phyloP scores from a whole-genome alignment of 1,139 yeast genomes.

The Nakaseomyces uthaithaninus region DNA sequence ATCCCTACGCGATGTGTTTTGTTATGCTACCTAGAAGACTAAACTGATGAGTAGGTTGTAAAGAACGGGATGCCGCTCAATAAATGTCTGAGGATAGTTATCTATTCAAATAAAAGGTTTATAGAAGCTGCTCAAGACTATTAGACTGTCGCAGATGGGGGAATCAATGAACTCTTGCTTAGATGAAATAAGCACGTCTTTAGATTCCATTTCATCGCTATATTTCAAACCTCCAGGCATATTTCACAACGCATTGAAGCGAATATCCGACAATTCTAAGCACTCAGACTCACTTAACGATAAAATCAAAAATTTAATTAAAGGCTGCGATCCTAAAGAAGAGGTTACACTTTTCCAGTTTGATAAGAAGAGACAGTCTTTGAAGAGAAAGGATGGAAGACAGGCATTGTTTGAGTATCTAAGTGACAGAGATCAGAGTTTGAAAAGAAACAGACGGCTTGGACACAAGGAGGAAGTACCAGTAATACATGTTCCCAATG shows the following conservation, averaged over 20 bases:
- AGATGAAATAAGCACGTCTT: conserved; percentile 24
- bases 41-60: too few species aligned
- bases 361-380: conserved; percentile 17
- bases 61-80: too few species aligned
- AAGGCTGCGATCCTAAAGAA: conserved; percentile 28
- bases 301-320: conserved; percentile 24
- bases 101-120: too few species aligned
- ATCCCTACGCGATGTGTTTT: too few species aligned
- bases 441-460: conserved; percentile 24
- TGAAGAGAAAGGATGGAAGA: conserved; percentile 30
- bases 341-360: conserved; percentile 26
- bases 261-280: conserved; percentile 12
- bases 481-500: conserved; percentile 28
- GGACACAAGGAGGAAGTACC: conserved; percentile 26
- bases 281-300: conserved; percentile 15
- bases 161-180: conserved; percentile 14
- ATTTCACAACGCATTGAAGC: conserved; percentile 30
- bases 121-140: too few species aligned
- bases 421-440: conserved; percentile 20
- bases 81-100: too few species aligned
- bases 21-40: too few species aligned
- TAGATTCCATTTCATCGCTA: conserved; percentile 25
- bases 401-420: conserved; percentile 28
- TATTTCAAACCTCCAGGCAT: conserved; percentile 33
- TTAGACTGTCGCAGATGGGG: background rate